Evolutionary conservation across 2,329 filamentous ascomycete genomes (phyloP), one percentile per base, ranked within the genome.

Genomic region (Lasiodiplodia sp.): DNA sequence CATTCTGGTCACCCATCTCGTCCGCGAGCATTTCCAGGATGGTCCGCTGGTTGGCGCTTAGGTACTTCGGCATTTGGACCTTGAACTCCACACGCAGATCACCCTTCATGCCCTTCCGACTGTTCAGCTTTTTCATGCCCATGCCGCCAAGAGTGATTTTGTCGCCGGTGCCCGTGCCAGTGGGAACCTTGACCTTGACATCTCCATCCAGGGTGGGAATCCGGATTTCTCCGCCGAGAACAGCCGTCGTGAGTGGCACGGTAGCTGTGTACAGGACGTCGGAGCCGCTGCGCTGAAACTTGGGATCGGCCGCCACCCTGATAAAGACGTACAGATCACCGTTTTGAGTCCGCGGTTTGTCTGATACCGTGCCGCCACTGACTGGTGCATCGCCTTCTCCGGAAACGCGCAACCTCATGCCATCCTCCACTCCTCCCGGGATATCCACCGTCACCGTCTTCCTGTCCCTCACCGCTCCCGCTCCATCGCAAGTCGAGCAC

Each of bases 11-110:
- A 49, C 88, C 91, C 89, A 99, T 91, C 83, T 99, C 96, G 75
- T 99, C 94, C 7, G 96, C 96, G 72, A 99, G 88, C 88, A 98
- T 95, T 83, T 99, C 96, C 55, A 97, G 83, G 69, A 99, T 92
- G 0, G 93, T 96, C 66, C 96, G 88, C 83, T 99, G 94, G 82
- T 97, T 98, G 56, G 91, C 88, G 67, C 88, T 93, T 72, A 99
- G 85, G 76, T 95, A 97, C 82, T 97, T 98, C 56, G 96, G 96
- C 93, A 98, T 97, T 67, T 88, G 84, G 56, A 99, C 92, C 79
- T 93, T 93, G 87, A 97, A 99, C 79, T 99, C 95, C 7, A 99
- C 94, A 78, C 89, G 91, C 70, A 99, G 83, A 77, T 99, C 96
- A 72, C 96, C 96, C 37, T 86, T 88, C 49, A 86, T 87, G 38